A percentile compares a stretch with the other conserved stretches of the same genome.
Conservation (phyloP, 2,329 filamentous ascomycete species). For the Claviceps pusilla region DNA sequence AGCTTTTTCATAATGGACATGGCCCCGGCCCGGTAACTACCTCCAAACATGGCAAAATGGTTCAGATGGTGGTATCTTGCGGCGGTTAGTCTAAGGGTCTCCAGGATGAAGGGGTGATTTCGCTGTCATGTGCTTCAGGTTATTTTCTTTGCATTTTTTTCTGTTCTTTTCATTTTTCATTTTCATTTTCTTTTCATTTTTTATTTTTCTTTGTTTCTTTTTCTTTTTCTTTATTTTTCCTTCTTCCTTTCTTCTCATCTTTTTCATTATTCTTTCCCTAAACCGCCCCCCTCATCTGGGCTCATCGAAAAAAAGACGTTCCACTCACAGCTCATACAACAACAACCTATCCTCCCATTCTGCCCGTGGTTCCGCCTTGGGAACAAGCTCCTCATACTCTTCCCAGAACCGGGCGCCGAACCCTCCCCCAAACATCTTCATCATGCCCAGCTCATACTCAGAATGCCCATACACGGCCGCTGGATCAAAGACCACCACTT, state of each 20-base stretch:
- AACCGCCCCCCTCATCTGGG: no score
- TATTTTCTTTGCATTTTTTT: no score
- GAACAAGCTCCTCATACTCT: constrained; percentile 62
- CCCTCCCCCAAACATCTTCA: constrained; percentile 92
- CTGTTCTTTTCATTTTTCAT: no score
- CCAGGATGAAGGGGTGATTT: no score
- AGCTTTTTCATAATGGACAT: constrained; percentile 66
- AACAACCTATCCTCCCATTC: constrained; percentile 75
- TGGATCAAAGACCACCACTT: constrained; percentile 73
- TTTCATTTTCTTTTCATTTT: no score
- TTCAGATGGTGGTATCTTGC: constrained; percentile 76
- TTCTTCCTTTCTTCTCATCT: no score
- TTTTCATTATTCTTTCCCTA: no score
- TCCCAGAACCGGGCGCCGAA: constrained; percentile 57
- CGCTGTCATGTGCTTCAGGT: no score
- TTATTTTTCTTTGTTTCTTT: no score
- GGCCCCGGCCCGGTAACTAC: constrained; percentile 60
- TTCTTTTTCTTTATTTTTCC: no score
- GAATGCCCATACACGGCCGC: constrained; percentile 70
- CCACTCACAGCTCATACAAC: constrained; percentile 66
- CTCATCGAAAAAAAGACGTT: no score
- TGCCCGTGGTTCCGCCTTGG: constrained; percentile 61
- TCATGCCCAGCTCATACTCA: constrained; percentile 86
- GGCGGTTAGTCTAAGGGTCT: constrained; percentile 7
- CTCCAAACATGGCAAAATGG: constrained; percentile 73